phyloP scores from a whole-genome alignment of 805 yeast species.

The Metschnikowia colocasiae region DNA sequence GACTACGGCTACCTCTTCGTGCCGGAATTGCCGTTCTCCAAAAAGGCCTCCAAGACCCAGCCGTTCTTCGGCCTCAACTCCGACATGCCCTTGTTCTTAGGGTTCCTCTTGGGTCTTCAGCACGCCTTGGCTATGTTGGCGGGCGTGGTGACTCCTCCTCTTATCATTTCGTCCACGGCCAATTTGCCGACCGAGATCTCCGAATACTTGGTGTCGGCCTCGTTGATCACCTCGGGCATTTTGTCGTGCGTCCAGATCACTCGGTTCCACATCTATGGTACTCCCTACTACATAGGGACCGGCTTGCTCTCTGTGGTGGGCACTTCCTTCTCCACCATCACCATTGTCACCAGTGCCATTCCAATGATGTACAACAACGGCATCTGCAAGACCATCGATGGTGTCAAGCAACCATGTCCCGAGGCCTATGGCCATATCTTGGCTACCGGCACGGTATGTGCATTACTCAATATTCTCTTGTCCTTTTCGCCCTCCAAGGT shows the following conservation, averaged over 20 bases:
- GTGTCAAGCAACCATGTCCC: constrained; percentile 73
- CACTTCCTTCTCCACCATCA: constrained; percentile 83
- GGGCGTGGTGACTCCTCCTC: constrained; percentile 82
- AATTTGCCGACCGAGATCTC: constrained; percentile 45
- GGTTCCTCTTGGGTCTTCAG: constrained; percentile 77
- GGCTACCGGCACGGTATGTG: constrained; percentile 77
- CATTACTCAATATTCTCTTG: constrained; percentile 64
- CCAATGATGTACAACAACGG: constrained; percentile 80
- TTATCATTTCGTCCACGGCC: constrained; percentile 64
- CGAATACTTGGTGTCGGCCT: constrained; percentile 37
- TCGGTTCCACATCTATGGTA: constrained; percentile 68
- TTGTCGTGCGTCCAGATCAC: constrained; percentile 75
- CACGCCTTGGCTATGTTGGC: constrained; percentile 90
- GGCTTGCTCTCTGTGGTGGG: constrained; percentile 90
- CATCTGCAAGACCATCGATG: constrained; percentile 58
- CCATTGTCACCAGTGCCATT: constrained; percentile 70
- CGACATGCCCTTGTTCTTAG: constrained; percentile 78
- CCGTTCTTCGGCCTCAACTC: constrained; percentile 82
- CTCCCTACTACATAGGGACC: constrained; percentile 79
- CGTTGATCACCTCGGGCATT: constrained; percentile 42
- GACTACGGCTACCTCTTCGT: constrained; percentile 77
- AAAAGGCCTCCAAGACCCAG: constrained; percentile 47
- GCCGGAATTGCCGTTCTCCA: constrained; percentile 71
- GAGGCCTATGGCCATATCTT: constrained; percentile 86
- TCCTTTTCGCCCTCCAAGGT: constrained; percentile 75